Percentiles rank a stretch among this genome's conserved stretches.
These are phyloP conservation scores for Phytophthora brassicae DNA, from an alignment of 352 stramenopile genomes.

Conservation along the genomic window DNA sequence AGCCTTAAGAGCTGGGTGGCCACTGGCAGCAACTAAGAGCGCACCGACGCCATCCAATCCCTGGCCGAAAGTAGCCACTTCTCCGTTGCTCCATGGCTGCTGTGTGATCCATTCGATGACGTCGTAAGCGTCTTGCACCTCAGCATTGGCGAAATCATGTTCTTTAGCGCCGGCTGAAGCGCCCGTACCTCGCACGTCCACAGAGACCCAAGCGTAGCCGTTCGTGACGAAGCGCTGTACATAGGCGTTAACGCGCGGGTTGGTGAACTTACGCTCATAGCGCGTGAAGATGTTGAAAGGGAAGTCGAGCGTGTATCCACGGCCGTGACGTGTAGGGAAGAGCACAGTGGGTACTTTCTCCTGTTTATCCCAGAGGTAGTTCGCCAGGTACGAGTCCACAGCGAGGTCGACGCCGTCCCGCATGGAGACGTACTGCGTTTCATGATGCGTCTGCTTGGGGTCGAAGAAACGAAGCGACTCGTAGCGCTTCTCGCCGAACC, in stretches of 20 bases:
- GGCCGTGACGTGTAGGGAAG: constrained; percentile 76
- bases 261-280: constrained; percentile 77
- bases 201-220: constrained; percentile 75
- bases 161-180: constrained; percentile 64
- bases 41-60: constrained; percentile 72
- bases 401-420: constrained; percentile 69
- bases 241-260: constrained; percentile 76
- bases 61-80: constrained; percentile 72
- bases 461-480: constrained; percentile 78
- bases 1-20: constrained; percentile 71
- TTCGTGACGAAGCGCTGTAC: constrained; percentile 70
- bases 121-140: constrained; percentile 74
- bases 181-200: constrained; percentile 79
- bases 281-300: constrained; percentile 72
- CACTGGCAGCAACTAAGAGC: constrained; percentile 57
- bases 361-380: constrained; percentile 62
- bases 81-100: constrained; percentile 79
- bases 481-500: constrained; percentile 62
- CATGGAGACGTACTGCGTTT: constrained; percentile 77
- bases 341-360: constrained; percentile 68
- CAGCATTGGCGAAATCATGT: constrained; percentile 67
- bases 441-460: constrained; percentile 64
- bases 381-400: constrained; percentile 70
- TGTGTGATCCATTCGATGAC: constrained; percentile 81
- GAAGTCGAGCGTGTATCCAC: constrained; percentile 80